A percentile compares a stretch with the other conserved stretches of the same genome.
Conservation (phyloP, 305 asterid genomes). For the Solanum hybrid region DNA sequence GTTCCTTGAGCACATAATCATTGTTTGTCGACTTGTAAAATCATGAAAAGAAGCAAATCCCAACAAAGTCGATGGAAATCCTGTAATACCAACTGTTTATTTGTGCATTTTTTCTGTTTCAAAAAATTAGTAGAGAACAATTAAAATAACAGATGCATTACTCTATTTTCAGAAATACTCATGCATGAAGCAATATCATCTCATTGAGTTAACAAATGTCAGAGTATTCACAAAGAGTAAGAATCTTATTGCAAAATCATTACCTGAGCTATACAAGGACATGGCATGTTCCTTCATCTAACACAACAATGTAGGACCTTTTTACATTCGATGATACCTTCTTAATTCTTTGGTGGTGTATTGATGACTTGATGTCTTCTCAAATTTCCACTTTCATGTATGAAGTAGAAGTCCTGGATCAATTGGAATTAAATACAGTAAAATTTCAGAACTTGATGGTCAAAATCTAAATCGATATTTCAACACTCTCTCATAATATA, state of each 20-base stretch:
- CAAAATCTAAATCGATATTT: too few species aligned
- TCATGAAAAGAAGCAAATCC: neutral
- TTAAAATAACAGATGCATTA: neutral
- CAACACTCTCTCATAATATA: neutral
- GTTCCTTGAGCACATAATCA: neutral
- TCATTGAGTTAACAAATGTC: neutral
- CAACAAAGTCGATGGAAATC: neutral
- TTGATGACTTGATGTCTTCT: neutral
- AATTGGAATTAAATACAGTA: neutral
- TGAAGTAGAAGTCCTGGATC: neutral
- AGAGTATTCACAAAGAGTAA: neutral
- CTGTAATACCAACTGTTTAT: neutral
- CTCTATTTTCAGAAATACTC: neutral
- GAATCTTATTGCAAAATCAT: neutral
- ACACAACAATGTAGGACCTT: too few species aligned
- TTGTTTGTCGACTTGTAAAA: neutral
- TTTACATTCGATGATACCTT: neutral
- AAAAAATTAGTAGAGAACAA: neutral
- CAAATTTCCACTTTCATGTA: neutral
- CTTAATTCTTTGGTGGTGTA: neutral
- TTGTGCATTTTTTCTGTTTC: too few species aligned
- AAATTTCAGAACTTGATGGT: neutral
- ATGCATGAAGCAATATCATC: neutral
- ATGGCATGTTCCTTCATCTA: too few species aligned
- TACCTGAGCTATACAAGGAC: neutral